Base-by-base conservation (phyloP, 139 green algal species). In the Deuterostichococcus epilithicus region DNA sequence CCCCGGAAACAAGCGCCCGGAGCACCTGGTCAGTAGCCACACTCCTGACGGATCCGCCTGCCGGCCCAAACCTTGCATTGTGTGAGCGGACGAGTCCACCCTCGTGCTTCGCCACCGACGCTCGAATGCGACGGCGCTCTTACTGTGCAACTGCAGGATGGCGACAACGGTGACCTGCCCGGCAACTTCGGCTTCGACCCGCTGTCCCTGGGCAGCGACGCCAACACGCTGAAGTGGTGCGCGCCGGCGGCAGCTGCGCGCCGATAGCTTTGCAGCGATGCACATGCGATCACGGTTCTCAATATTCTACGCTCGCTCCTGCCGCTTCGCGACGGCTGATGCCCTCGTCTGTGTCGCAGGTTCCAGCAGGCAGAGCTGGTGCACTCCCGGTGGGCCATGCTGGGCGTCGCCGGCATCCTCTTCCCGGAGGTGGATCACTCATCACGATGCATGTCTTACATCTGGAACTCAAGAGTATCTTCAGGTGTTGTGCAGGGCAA, bases 381-480 rank as follows among this genome's bases (percentile, higher is more conserved):
- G 63, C 92, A 98, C 88, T 77, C 79, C 73, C 88, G 94, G 75
- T 96, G 88, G 80, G 94, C 94, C 59, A 97, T 98, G 94, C 75
- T 85, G 28, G 92, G 76, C 69, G 91, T 93, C 26, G 92, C 92
- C 45, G 93, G 93, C 69, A 94, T 95, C 76, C 42, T 95, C 30
- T 82, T 94, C 84, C 86, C 90, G 80, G 85, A 65, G 80, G 38
- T n/a, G 86, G n/a, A n/a, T n/a, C n/a, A n/a, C n/a, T n/a, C n/a
- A n/a, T n/a, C n/a, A n/a, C n/a, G n/a, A n/a, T n/a, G n/a, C n/a
- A n/a, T n/a, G n/a, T n/a, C n/a, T n/a, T n/a, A n/a, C n/a, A n/a
- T n/a, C n/a, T n/a, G n/a, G n/a, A n/a, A n/a, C 73, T 94, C 86
- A 63, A 63, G 89, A 88, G 88, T 13, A 92, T 94, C 88, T 82